These are phyloP conservation scores for Neofusicoccum laricinum DNA, from an alignment of 2,329 filamentous ascomycete species.

Conservation along the genomic window DNA sequence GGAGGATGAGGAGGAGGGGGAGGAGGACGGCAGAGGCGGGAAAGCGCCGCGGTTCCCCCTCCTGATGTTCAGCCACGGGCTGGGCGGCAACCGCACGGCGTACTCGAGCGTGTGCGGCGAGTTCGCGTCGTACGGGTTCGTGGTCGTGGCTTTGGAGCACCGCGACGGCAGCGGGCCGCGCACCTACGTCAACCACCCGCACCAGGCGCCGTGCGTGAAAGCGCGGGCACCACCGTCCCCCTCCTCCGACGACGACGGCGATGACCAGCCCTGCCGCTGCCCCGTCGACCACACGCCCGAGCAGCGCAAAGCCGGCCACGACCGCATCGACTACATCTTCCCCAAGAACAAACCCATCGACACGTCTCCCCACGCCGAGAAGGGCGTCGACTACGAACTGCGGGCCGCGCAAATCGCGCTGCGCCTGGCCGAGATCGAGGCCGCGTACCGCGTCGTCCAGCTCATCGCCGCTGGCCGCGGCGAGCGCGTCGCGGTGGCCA, in stretches of 20 bases:
- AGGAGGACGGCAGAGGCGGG: not conserved
- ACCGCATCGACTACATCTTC: constrained; percentile 61
- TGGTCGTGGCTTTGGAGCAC: constrained; percentile 65
- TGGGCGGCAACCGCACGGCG: constrained; percentile 62
- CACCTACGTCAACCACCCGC: constrained; percentile 58
- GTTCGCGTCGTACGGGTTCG: constrained; percentile 63
- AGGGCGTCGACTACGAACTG: constrained; percentile 59
- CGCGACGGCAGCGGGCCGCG: constrained; percentile 62
- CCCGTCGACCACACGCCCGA: constrained; percentile 38
- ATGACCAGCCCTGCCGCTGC: constrained; percentile 19
- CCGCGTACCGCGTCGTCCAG: constrained; percentile 57
- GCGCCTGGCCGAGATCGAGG: constrained; percentile 62
- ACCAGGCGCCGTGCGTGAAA: constrained; percentile 25
- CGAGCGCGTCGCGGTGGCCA: constrained; percentile 48
- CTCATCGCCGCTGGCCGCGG: constrained; percentile 56
- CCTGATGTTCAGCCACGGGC: constrained; percentile 64
- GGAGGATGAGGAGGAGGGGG: constrained; percentile 21
- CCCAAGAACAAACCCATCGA: constrained; percentile 51
- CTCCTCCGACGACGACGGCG: not conserved
- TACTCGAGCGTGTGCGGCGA: constrained; percentile 64
- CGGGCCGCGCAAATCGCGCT: constrained; percentile 62
- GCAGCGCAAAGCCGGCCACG: constrained; percentile 40
- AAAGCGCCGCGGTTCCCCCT: constrained; percentile 55
- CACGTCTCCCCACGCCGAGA: constrained; percentile 52
- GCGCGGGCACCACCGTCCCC: not conserved